phyloP scores from a whole-genome alignment of 805 yeast genomes.

The Wickerhamomyces rabaulensis region DNA sequence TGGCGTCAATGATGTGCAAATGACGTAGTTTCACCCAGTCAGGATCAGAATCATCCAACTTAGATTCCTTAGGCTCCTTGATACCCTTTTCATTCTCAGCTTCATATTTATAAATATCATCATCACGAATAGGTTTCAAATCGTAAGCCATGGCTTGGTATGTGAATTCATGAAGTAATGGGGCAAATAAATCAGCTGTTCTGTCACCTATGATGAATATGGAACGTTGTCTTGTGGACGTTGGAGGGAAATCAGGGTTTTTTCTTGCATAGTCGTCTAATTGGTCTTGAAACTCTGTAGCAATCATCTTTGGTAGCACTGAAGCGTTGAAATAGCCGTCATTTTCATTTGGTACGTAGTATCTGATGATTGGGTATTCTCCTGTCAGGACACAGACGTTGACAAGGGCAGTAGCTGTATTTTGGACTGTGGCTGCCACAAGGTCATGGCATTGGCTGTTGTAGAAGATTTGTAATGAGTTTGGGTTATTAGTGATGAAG shows the following conservation, averaged over 20 bases:
- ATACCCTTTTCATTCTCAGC: constrained; percentile 50
- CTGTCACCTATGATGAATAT: constrained; percentile 77
- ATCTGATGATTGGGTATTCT: constrained; percentile 84
- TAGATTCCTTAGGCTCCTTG: constrained; percentile 38
- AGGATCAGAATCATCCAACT: constrained; percentile 55
- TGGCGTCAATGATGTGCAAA: constrained; percentile 69
- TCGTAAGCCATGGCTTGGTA: constrained; percentile 94
- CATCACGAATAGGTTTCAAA: constrained; percentile 35
- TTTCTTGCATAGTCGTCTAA: constrained; percentile 72
- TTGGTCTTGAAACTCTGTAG: constrained; percentile 61
- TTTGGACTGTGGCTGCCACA: constrained; percentile 51
- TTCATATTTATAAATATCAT: constrained; percentile 45
- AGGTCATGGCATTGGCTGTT: constrained; percentile 58
- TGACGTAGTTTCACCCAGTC: constrained; percentile 72
- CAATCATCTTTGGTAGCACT: constrained; percentile 62
- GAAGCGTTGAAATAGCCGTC: constrained; percentile 49
- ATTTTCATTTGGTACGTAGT: constrained; percentile 48
- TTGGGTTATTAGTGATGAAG: constrained; percentile 58
- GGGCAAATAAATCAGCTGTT: constrained; percentile 75
- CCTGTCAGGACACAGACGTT: constrained; percentile 74
- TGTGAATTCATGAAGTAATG: constrained; percentile 81
- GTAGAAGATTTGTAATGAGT: constrained; percentile 69
- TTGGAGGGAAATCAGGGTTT: constrained; percentile 60
- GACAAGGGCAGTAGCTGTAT: constrained; percentile 60
- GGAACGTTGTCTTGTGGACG: constrained; percentile 58